Evolutionary conservation across 192 early-diverging fungal species (phyloP).

Genomic region (Gryganskiella cystojenkinii): DNA sequence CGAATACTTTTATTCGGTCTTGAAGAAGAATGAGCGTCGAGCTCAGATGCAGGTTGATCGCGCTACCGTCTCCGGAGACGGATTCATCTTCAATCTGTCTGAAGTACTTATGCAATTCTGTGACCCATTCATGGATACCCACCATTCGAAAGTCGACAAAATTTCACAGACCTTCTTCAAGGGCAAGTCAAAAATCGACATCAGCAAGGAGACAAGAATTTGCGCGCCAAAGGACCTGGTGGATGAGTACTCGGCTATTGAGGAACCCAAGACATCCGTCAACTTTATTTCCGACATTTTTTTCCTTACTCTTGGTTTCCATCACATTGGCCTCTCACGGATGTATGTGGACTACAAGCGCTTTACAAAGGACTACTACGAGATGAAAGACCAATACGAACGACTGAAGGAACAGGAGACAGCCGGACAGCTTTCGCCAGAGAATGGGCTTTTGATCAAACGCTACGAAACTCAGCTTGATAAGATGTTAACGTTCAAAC

Average conservation of each 20-base stretch:
- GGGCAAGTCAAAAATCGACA: slow-evolving; percentile 65
- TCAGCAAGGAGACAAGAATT: slow-evolving; percentile 82
- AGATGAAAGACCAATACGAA: slow-evolving; percentile 75
- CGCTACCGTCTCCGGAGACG: slow-evolving; percentile 80
- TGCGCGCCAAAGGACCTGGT: slow-evolving; percentile 76
- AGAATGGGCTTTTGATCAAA: slow-evolving; percentile 62
- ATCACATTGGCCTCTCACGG: slow-evolving; percentile 86
- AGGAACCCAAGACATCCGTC: slow-evolving; percentile 30
- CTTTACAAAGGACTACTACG: slow-evolving; percentile 73
- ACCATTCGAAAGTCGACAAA: slow-evolving; percentile 69
- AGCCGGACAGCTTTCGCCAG: slow-evolving; percentile 19
- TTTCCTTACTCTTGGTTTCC: slow-evolving; percentile 77
- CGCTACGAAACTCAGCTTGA: slow-evolving; percentile 74
- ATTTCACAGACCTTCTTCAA: slow-evolving; percentile 39
- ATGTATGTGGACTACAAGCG: slow-evolving; percentile 75
- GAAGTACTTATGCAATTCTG: slow-evolving; percentile 73
- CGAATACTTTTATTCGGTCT: slow-evolving; percentile 70
- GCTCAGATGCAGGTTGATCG: slow-evolving; percentile 85
- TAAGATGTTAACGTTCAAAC: slow-evolving; percentile 69
- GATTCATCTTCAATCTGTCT: slow-evolving; percentile 85
- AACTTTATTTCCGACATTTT: slow-evolving; percentile 96
- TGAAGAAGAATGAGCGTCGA: slow-evolving; percentile 76
- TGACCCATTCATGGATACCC: slow-evolving; percentile 89
- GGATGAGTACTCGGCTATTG: slow-evolving; percentile 65
- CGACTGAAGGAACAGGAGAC: slow-evolving; percentile 69